Conservation (phyloP, 495 filamentous ascomycete species). For the Tuber borchii region DNA sequence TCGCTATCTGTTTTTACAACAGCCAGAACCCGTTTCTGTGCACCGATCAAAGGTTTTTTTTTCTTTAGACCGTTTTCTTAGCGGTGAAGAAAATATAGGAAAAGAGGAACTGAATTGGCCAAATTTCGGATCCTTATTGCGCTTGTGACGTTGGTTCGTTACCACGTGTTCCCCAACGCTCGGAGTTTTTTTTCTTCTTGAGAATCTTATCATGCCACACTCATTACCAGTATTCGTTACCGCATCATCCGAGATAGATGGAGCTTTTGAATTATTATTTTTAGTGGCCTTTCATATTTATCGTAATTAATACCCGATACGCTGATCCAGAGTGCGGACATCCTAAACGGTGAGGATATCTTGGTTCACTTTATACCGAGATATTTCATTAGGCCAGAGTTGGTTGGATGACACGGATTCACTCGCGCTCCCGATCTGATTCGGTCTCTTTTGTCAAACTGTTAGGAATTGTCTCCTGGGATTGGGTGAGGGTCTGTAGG, state of each 20-base stretch:
- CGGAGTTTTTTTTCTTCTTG: background rate
- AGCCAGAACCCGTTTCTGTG: background rate
- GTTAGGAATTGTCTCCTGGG: background rate
- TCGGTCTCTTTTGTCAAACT: background rate
- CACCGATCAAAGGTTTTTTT: background rate
- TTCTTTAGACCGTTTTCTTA: background rate
- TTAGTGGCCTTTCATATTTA: background rate
- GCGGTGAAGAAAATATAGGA: background rate
- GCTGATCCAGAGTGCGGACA: background rate
- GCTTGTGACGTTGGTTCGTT: background rate
- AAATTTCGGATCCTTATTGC: background rate
- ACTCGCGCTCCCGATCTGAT: background rate
- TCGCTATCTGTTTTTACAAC: background rate
- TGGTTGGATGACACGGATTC: background rate
- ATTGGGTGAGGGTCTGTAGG: background rate
- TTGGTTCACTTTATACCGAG: background rate
- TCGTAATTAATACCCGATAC: background rate
- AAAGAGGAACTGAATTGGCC: background rate
- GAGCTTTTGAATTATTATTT: background rate
- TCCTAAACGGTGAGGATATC: background rate
- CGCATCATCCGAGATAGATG: background rate
- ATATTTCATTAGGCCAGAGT: background rate
- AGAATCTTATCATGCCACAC: background rate
- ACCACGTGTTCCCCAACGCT: conserved; percentile 1
- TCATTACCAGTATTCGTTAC: background rate